Percentiles rank a stretch among this genome's conserved stretches.
Evolutionary conservation across 139 green algal genomes (phyloP).

Genomic region (Nannochloris sp.): DNA sequence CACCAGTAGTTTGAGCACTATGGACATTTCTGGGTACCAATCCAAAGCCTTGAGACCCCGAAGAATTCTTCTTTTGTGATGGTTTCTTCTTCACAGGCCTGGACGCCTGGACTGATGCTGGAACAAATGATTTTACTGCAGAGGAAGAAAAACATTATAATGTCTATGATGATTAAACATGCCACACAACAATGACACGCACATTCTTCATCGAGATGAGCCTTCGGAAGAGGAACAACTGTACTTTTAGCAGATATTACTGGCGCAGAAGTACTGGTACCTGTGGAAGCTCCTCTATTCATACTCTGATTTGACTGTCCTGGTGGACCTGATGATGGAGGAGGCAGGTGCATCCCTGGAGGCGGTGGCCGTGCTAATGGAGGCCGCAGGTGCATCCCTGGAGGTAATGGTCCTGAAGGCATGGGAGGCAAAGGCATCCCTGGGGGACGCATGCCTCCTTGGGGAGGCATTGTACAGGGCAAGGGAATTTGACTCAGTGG

Average conservation of each 20-base stretch:
- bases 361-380: not conserved
- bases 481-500: too few relatives aligned
- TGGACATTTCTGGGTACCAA: constrained; percentile 1
- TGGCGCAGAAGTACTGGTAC: constrained; percentile 3
- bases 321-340: not conserved
- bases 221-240: constrained; percentile 59
- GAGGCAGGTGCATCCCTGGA: not conserved
- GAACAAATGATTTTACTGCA: constrained; percentile 51
- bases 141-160: not conserved
- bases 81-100: not conserved
- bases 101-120: constrained; percentile 44
- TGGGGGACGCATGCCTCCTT: not conserved
- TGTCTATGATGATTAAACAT: not conserved
- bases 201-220: constrained; percentile 50
- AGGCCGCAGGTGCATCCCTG: not conserved
- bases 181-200: not conserved
- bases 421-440: constrained; percentile 16
- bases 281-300: not conserved
- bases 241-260: constrained; percentile 59
- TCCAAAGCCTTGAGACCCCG: not conserved
- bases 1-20: too few relatives aligned
- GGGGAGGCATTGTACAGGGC: too few relatives aligned
- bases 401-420: not conserved
- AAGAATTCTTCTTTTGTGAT: not conserved
- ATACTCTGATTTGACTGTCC: not conserved